Evolutionary conservation across 2,329 filamentous ascomycete species (phyloP).

Genomic region (Lachnellula cervina): DNA sequence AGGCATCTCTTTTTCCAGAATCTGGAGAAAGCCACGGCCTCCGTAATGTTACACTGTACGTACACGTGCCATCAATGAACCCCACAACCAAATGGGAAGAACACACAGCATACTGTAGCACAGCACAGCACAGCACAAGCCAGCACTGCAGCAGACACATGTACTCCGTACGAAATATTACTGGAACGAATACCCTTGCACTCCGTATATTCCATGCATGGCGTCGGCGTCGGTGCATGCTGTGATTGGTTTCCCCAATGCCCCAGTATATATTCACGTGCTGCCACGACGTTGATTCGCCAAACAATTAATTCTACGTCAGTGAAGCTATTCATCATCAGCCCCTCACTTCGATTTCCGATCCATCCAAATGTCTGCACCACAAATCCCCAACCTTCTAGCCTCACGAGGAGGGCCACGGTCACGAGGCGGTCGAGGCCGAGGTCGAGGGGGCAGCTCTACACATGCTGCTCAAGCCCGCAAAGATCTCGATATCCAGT

Average conservation of each 20-base stretch:
- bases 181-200: too few species aligned
- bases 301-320: not conserved
- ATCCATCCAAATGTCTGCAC: slow-evolving; percentile 53
- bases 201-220: not conserved
- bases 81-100: too few species aligned
- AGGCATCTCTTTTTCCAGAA: too few species aligned
- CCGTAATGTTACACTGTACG: too few species aligned
- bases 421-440: slow-evolving; percentile 26
- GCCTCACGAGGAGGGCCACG: slow-evolving; percentile 48
- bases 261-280: not conserved
- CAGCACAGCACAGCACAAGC: too few species aligned
- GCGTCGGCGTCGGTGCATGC: not conserved
- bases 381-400: slow-evolving; percentile 74
- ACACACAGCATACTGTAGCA: too few species aligned
- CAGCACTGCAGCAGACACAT: too few species aligned
- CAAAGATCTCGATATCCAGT: slow-evolving; percentile 74
- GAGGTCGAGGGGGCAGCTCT: slow-evolving; percentile 6
- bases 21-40: too few species aligned
- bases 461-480: slow-evolving; percentile 30
- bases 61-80: too few species aligned
- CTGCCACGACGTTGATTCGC: not conserved
- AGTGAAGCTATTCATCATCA: not conserved
- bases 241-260: not conserved
- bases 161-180: too few species aligned
- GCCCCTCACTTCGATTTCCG: not conserved